Conservation (phyloP, 306 rosid genomes). For the Vigna hirtella region DNA sequence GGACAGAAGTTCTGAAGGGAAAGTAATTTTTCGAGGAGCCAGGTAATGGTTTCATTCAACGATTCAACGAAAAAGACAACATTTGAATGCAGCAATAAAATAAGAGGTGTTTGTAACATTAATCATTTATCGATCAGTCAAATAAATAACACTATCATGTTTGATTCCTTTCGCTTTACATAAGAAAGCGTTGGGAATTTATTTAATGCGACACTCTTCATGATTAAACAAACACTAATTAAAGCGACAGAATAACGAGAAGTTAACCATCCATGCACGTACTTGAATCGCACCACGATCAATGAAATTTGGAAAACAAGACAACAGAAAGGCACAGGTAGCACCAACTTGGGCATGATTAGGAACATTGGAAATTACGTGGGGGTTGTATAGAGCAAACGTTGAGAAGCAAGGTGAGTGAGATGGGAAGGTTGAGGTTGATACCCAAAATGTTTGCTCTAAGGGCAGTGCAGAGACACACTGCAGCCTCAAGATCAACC, state of each 20-base stretch:
- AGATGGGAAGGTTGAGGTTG: conserved; percentile 72
- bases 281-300: background rate
- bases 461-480: conserved; percentile 86
- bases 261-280: conserved; percentile 29
- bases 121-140: background rate
- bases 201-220: background rate
- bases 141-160: conserved; percentile 10
- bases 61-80: background rate
- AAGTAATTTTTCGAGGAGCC: background rate
- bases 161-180: conserved; percentile 3
- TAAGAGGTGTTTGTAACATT: background rate
- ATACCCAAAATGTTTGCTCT: conserved; percentile 75
- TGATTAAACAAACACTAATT: background rate
- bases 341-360: background rate
- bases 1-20: background rate
- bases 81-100: background rate
- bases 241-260: conserved; percentile 18
- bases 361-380: conserved; percentile 66
- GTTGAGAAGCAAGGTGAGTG: conserved; percentile 81
- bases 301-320: background rate
- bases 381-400: conserved; percentile 63
- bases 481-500: conserved; percentile 78
- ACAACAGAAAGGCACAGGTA: background rate
- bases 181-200: background rate
- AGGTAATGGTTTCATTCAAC: background rate